A percentile compares a stretch with the other conserved stretches of the same genome.
phyloP scores from a whole-genome alignment of 495 filamentous ascomycete species.

The Pyrenula aspistea region DNA sequence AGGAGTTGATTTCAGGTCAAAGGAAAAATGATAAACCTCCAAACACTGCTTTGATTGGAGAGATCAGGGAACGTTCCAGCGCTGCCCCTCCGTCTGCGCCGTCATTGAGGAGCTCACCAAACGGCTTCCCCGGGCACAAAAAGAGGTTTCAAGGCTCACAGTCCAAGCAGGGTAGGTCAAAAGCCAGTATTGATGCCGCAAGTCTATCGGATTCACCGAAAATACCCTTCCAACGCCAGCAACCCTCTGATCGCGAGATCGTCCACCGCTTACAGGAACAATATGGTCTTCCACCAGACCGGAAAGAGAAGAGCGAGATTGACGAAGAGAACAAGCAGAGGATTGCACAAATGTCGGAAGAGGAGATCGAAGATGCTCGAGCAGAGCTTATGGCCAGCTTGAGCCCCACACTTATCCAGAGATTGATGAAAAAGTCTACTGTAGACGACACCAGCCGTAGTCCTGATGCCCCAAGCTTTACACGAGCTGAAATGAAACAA shows the following conservation, averaged over 20 bases:
- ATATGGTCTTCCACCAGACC: conserved; percentile 13
- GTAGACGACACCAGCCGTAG: conserved; percentile 47
- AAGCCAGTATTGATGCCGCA: not conserved
- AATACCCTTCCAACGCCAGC: not conserved
- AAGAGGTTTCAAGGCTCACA: conserved; percentile 59
- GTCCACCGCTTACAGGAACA: conserved; percentile 3
- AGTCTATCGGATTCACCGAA: not conserved
- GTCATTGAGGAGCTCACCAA: conserved; percentile 38
- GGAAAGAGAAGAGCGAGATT: conserved; percentile 56
- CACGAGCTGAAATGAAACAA: not conserved
- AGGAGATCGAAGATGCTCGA: conserved; percentile 67
- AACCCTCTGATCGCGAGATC: not conserved
- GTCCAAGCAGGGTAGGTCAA: conserved; percentile 60
- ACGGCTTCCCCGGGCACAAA: conserved; percentile 81
- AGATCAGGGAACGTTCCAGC: conserved; percentile 62
- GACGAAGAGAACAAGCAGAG: conserved; percentile 68
- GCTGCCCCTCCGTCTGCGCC: conserved; percentile 49
- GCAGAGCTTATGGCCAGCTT: conserved; percentile 60
- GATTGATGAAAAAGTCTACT: conserved; percentile 65
- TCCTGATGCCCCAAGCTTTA: not conserved
- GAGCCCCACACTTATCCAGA: conserved; percentile 59
- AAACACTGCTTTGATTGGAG: conserved; percentile 44
- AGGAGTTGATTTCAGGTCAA: conserved; percentile 1
- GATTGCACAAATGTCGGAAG: conserved; percentile 65
- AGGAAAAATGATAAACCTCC: not conserved